Conservation (phyloP, 805 yeast genomes). For the Wickerhamomyces alni region DNA sequence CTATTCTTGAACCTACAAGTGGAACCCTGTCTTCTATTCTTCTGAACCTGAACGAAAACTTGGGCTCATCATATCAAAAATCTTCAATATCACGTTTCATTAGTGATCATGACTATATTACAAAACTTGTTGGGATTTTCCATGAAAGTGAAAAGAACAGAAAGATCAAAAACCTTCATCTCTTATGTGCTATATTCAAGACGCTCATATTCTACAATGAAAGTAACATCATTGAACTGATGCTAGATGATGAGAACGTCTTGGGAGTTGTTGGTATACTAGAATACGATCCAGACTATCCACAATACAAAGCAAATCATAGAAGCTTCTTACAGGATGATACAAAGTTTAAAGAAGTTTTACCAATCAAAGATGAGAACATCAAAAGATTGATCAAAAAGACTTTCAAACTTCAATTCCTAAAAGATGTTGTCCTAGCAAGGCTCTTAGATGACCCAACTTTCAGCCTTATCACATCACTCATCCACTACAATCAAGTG, state of each 20-base stretch:
- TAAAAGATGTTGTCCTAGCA: slow-evolving; percentile 83
- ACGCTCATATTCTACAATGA: slow-evolving; percentile 70
- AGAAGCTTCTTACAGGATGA: slow-evolving; percentile 56
- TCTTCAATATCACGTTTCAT: slow-evolving; percentile 54
- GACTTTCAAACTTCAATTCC: slow-evolving; percentile 72
- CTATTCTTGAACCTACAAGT: slow-evolving; percentile 45
- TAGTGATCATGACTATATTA: slow-evolving; percentile 45
- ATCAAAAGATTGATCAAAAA: slow-evolving; percentile 55
- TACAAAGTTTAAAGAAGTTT: slow-evolving; percentile 61
- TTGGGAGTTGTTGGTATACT: slow-evolving; percentile 68
- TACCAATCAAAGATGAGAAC: slow-evolving; percentile 50
- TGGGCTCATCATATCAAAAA: slow-evolving; percentile 57
- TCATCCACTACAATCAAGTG: slow-evolving; percentile 65
- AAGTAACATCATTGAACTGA: slow-evolving; percentile 47
- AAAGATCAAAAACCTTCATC: slow-evolving; percentile 50
- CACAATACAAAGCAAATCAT: slow-evolving; percentile 73
- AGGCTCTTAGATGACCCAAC: slow-evolving; percentile 78
- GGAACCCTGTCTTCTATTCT: slow-evolving; percentile 47
- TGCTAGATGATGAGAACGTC: slow-evolving; percentile 47
- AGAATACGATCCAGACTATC: slow-evolving; percentile 88
- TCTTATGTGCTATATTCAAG: slow-evolving; percentile 69
- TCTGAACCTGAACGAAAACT: slow-evolving; percentile 45
- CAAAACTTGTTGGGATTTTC: slow-evolving; percentile 47
- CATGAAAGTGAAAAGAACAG: slow-evolving; percentile 47
- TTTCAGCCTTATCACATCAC: slow-evolving; percentile 55